Base-by-base conservation (phyloP, 2,329 filamentous ascomycete species). In the Helotiales sp. region DNA sequence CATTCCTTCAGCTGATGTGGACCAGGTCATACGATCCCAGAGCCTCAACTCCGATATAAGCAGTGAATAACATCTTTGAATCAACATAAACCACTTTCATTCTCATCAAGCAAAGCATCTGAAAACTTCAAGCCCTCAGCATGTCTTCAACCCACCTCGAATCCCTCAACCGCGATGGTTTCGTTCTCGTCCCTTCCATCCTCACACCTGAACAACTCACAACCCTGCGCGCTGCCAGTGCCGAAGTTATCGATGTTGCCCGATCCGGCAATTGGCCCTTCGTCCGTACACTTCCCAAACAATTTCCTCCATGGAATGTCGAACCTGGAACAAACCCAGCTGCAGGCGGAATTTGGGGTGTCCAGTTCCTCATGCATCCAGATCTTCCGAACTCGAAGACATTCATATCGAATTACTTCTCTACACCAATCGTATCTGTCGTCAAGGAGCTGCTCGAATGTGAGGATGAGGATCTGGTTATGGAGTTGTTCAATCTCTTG, bases 401-500 rank as follows among this genome's bases (percentile, higher is more conserved):
- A 2, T 96, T 94, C 79, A 85, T 88, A 5, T 77, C 82, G 60
- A 83, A 86, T 65, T 97, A 97, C 80, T 97, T 97, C 77, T 87
- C 88, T 37, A 81, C 85, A 24, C 82, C 84, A 28, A 81, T 95
- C 7, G 78, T 95, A 0, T 77, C 79, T 32, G 84, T 91, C 1
- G 89, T 90, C 1, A 86, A 86, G 70, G 85, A 88, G 75, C 80
- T 97, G 1, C 81, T 96, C 45, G 65, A 79, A 62, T 82, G 80
- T 65, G 70, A 72, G 20, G 86, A 89, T 37, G 87, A 90, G 5
- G 83, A 89, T 1, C 82, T 97, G 24, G 90, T 95, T 45, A 92
- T 97, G 88, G 93, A 97, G 79, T 81, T 97, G 20, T 93, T 93
- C 80, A 97, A 97, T 77, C 84, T 97, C 79, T 88, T 97, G 7